These are phyloP conservation scores for Prunus dulcis DNA, from an alignment of 306 rosid genomes.

Conservation along the genomic window DNA sequence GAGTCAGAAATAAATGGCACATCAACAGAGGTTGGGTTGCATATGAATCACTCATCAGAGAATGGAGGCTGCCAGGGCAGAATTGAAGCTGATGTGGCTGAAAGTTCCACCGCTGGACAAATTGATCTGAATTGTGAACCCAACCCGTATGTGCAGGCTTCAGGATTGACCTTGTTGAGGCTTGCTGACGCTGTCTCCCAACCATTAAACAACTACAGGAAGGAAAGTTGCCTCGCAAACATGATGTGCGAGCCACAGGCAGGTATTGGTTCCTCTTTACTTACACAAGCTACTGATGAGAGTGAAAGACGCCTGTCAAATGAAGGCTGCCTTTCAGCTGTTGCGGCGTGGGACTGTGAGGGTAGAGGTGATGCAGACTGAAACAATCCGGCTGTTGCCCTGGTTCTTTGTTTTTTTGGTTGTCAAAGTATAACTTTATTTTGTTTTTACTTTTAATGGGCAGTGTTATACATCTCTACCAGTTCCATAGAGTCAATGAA, in stretches of 20 bases:
- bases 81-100: conserved; percentile 41
- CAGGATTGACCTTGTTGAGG: conserved; percentile 40
- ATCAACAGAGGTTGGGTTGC: conserved; percentile 26
- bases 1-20: conserved; percentile 38
- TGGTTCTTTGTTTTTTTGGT: neutral
- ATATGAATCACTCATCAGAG: conserved; percentile 27
- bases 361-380: conserved; percentile 42
- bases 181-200: conserved; percentile 38
- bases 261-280: conserved; percentile 34
- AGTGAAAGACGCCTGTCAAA: conserved; percentile 40
- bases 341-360: conserved; percentile 37
- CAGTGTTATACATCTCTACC: conserved; percentile 7
- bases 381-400: conserved; percentile 17
- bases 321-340: conserved; percentile 39
- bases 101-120: conserved; percentile 47
- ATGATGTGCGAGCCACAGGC: conserved; percentile 32
- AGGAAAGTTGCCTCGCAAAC: conserved; percentile 36
- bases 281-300: conserved; percentile 34
- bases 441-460: neutral
- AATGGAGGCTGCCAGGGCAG: conserved; percentile 34
- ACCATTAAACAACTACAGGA: conserved; percentile 29
- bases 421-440: conserved; percentile 12
- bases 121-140: conserved; percentile 83
- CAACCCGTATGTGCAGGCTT: conserved; percentile 46
- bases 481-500: conserved; percentile 4